phyloP scores from a whole-genome alignment of 345 rosid genomes.

The Brassica carinata region DNA sequence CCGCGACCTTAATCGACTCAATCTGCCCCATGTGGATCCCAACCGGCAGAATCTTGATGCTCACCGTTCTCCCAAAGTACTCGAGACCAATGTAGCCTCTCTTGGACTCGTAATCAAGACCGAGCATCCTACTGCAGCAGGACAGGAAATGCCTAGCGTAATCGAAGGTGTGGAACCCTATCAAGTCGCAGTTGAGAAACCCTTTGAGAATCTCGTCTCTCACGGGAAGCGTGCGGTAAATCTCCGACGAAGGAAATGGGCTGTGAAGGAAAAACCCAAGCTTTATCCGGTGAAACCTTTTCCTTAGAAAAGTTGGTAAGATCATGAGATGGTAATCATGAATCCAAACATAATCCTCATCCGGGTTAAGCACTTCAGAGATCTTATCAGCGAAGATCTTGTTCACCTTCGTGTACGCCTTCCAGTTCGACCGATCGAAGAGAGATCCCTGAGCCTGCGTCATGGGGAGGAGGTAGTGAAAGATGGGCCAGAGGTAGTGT shows the following conservation, averaged over 20 bases:
- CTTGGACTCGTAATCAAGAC: slow-evolving; percentile 72
- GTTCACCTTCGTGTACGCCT: slow-evolving; percentile 65
- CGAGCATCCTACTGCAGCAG: slow-evolving; percentile 80
- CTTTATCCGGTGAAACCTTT: slow-evolving; percentile 51
- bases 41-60: slow-evolving; percentile 69
- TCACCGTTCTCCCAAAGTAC: slow-evolving; percentile 73
- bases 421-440: slow-evolving; percentile 61
- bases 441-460: slow-evolving; percentile 56
- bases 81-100: slow-evolving; percentile 88
- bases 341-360: slow-evolving; percentile 77
- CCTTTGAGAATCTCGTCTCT: slow-evolving; percentile 72
- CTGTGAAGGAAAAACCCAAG: slow-evolving; percentile 76
- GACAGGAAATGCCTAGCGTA: slow-evolving; percentile 89
- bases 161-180: slow-evolving; percentile 86
- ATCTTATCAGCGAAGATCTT: slow-evolving; percentile 69
- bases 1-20: slow-evolving; percentile 47
- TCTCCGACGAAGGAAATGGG: slow-evolving; percentile 79
- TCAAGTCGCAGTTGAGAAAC: slow-evolving; percentile 74
- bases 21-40: slow-evolving; percentile 86
- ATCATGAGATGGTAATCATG: slow-evolving; percentile 88
- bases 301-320: slow-evolving; percentile 72
- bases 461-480: slow-evolving; percentile 72
- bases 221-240: slow-evolving; percentile 67
- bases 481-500: slow-evolving; percentile 86
- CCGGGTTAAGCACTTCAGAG: slow-evolving; percentile 58